These are phyloP conservation scores for Chloranthus sessilifolius DNA, from an alignment of 164 flowering plant species.

Conservation along the genomic window DNA sequence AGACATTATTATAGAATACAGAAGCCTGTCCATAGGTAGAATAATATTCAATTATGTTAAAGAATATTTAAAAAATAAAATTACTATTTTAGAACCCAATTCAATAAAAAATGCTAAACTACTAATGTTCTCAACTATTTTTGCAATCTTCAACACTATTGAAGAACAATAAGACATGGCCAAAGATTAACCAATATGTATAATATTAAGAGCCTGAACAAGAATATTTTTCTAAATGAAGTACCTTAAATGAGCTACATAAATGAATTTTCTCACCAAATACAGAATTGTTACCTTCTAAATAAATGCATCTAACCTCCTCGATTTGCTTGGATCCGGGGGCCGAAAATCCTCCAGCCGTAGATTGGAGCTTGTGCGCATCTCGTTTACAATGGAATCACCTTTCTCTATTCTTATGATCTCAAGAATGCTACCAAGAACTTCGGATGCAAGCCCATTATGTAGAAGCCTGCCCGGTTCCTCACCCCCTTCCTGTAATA, in stretches of 20 bases:
- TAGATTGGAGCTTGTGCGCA: constrained; percentile 31
- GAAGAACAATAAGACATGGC: background rate
- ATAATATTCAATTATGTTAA: too few relatives aligned
- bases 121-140: too few relatives aligned
- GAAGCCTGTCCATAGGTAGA: too few relatives aligned
- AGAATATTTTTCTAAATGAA: background rate
- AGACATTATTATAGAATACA: too few relatives aligned
- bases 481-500: constrained; percentile 55
- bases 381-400: constrained; percentile 34
- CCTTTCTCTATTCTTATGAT: constrained; percentile 45
- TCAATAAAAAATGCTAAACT: too few relatives aligned
- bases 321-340: constrained; percentile 36
- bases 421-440: constrained; percentile 49
- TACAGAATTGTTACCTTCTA: constrained; percentile 22
- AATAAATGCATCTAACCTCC: constrained; percentile 54
- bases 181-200: constrained; percentile 8
- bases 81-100: too few relatives aligned
- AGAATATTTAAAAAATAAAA: too few relatives aligned
- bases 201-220: constrained; percentile 10
- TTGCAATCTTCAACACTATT: too few relatives aligned
- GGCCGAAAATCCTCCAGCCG: constrained; percentile 48
- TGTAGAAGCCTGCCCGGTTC: constrained; percentile 45
- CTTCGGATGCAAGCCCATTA: constrained; percentile 56
- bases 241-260: background rate
- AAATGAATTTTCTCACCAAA: constrained; percentile 4